phyloP scores from a whole-genome alignment of 208 protist species.

The Leishmania gerbilli region DNA sequence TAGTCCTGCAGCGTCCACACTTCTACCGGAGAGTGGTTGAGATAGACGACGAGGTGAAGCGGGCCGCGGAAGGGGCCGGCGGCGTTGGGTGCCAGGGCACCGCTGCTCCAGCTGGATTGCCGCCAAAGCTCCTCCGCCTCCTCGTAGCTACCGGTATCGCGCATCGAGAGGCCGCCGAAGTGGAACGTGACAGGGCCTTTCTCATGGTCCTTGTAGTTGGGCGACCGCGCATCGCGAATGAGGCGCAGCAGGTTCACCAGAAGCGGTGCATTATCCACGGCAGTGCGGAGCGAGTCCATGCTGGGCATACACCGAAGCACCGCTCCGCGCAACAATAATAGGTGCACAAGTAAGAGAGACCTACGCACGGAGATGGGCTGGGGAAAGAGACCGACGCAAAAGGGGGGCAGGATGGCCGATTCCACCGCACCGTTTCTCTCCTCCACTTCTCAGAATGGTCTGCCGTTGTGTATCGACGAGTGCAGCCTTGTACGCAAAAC shows the following conservation, averaged over 20 bases:
- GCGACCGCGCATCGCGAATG: constrained; percentile 45
- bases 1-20: constrained; percentile 56
- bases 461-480: background rate
- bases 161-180: constrained; percentile 46
- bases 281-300: constrained; percentile 29
- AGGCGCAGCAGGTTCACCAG: constrained; percentile 51
- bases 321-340: background rate
- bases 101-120: constrained; percentile 6
- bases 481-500: background rate
- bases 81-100: background rate
- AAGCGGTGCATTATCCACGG: constrained; percentile 40
- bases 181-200: constrained; percentile 33
- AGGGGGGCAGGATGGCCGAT: background rate
- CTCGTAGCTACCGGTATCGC: constrained; percentile 39
- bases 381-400: background rate
- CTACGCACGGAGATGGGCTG: background rate
- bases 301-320: background rate
- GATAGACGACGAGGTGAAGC: constrained; percentile 41
- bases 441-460: background rate
- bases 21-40: constrained; percentile 39
- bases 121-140: constrained; percentile 44
- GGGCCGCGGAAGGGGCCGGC: constrained; percentile 31
- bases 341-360: background rate
- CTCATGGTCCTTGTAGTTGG: constrained; percentile 34
- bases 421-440: background rate